Conservation (phyloP, 345 rosid species). For the Lepidium sativum region DNA sequence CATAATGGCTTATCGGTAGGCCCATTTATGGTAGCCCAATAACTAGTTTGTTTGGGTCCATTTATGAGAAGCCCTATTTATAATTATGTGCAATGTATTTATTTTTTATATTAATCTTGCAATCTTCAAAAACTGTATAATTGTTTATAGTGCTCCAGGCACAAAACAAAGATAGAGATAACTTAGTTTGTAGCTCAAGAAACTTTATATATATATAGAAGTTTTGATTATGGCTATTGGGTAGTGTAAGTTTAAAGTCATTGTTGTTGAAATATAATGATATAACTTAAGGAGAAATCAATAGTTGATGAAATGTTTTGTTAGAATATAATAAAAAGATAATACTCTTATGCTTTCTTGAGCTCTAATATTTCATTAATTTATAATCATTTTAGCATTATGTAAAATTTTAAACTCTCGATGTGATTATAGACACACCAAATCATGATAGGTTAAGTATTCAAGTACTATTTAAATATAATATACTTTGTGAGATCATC, state of each 20-base stretch:
- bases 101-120: neutral
- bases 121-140: neutral
- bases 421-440: conserved; percentile 3
- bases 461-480: neutral
- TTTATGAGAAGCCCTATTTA: neutral
- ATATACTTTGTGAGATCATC: conserved; percentile 1
- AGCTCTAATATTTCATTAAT: conserved; percentile 5
- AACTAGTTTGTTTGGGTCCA: neutral
- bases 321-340: no score
- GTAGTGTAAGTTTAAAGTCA: conserved; percentile 21
- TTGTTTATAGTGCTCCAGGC: neutral
- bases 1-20: neutral
- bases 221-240: conserved; percentile 14
- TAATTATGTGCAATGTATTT: neutral
- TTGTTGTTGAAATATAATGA: conserved; percentile 17
- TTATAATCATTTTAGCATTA: neutral
- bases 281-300: conserved; percentile 17
- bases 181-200: conserved; percentile 24
- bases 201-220: neutral
- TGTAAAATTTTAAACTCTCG: neutral
- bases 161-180: neutral
- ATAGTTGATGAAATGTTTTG: no score
- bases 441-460: neutral
- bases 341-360: neutral
- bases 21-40: neutral